Percentiles rank a stretch among this genome's conserved stretches.
Evolutionary conservation across 768 basidiomycete species (phyloP).

Genomic region (Sarcodon sp.): DNA sequence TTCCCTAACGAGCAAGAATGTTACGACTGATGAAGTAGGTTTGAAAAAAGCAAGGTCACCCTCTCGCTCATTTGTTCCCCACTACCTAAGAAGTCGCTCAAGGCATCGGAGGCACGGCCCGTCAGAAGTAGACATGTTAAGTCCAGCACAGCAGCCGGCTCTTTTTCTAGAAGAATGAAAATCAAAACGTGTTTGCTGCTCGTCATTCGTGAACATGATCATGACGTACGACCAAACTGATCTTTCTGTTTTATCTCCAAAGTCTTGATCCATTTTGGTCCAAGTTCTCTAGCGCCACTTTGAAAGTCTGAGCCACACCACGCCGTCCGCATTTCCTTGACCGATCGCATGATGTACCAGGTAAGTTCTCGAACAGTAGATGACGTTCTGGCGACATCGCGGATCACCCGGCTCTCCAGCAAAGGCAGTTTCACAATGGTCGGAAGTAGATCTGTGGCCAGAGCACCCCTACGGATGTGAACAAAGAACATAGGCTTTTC

Average conservation of each 20-base stretch:
- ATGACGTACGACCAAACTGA: slow-evolving; percentile 44
- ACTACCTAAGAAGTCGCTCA: slow-evolving; percentile 65
- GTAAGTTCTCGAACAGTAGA: slow-evolving; percentile 57
- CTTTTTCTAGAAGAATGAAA: slow-evolving; percentile 28
- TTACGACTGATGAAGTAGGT: not conserved
- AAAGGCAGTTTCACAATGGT: slow-evolving; percentile 40
- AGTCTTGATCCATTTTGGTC: slow-evolving; percentile 57
- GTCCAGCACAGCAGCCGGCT: slow-evolving; percentile 55
- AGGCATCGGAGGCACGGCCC: slow-evolving; percentile 56
- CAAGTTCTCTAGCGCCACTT: slow-evolving; percentile 58
- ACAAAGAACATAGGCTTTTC: slow-evolving; percentile 26
- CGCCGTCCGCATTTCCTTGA: slow-evolving; percentile 56
- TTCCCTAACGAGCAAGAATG: slow-evolving; percentile 33
- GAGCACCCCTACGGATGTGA: not conserved
- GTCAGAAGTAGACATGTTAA: slow-evolving; percentile 59
- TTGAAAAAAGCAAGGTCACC: slow-evolving; percentile 25
- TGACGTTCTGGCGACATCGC: slow-evolving; percentile 61
- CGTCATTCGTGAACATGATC: slow-evolving; percentile 3
- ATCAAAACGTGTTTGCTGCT: no score
- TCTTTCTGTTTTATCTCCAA: slow-evolving; percentile 53
- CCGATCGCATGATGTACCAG: slow-evolving; percentile 58
- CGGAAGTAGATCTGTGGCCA: slow-evolving; percentile 28
- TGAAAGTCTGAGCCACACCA: slow-evolving; percentile 65
- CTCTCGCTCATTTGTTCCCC: slow-evolving; percentile 75
- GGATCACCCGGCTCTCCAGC: slow-evolving; percentile 37